Evolutionary conservation across 2,329 filamentous ascomycete genomes (phyloP).

Genomic region (Fusarium sp.): DNA sequence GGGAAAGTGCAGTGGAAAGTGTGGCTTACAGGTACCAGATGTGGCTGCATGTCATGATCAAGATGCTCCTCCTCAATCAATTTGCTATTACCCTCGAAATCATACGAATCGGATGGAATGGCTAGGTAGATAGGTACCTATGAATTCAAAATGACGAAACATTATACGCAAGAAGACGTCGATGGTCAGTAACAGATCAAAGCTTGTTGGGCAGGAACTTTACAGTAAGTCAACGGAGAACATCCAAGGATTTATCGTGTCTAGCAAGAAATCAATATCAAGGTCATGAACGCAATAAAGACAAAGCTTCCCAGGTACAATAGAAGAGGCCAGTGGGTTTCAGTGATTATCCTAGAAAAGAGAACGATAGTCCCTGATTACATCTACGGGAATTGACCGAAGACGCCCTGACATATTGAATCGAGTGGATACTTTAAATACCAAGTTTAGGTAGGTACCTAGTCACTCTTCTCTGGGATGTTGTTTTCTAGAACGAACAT

Average conservation of each 20-base stretch:
- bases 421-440: conserved; percentile 21
- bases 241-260: conserved; percentile 21
- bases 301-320: conserved; percentile 4
- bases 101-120: background rate
- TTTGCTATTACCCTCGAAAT: background rate
- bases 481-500: conserved; percentile 29
- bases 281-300: background rate
- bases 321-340: background rate
- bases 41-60: conserved; percentile 35
- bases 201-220: background rate
- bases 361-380: background rate
- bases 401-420: conserved; percentile 23
- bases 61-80: background rate
- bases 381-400: conserved; percentile 42
- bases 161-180: background rate
- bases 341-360: background rate
- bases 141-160: background rate
- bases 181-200: background rate
- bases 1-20: conserved; percentile 11
- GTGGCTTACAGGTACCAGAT: conserved; percentile 32
- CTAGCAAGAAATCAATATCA: conserved; percentile 1
- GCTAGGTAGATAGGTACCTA: too few species aligned
- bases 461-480: conserved; percentile 6
- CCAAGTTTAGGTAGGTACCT: too few species aligned
- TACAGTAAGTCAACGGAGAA: conserved; percentile 24